phyloP scores from a whole-genome alignment of 139 green algal genomes.

The Closterium sp. region DNA sequence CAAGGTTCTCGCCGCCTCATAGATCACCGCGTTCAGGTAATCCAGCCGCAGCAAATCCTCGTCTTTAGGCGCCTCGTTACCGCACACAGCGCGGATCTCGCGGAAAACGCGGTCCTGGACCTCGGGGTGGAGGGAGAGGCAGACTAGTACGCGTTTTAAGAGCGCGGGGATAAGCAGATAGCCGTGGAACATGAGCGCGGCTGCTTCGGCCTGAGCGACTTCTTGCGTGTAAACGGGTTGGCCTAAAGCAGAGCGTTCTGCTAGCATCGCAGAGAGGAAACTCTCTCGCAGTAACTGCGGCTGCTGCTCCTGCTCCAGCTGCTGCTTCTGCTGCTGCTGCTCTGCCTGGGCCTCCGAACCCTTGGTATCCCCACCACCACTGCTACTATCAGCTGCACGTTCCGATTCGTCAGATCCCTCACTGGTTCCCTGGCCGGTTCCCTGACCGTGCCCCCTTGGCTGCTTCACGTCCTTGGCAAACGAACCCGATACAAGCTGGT shows the following conservation, averaged over 20 bases:
- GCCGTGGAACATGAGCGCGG: background rate
- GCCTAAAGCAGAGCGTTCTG: background rate
- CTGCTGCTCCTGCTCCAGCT: background rate
- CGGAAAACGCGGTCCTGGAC: background rate
- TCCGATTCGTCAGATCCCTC: background rate
- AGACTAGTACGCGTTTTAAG: background rate
- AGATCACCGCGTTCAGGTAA: background rate
- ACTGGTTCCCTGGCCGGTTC: too few species aligned
- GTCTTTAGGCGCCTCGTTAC: background rate
- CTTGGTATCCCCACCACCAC: background rate
- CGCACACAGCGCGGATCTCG: background rate
- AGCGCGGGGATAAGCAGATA: background rate
- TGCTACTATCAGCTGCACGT: background rate
- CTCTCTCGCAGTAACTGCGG: background rate
- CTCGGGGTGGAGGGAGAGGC: background rate
- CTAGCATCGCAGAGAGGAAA: background rate
- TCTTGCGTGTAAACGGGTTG: background rate
- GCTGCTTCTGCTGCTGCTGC: background rate
- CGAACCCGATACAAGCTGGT: background rate
- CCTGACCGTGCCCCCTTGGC: background rate
- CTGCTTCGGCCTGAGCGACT: background rate
- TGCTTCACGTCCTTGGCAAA: background rate
- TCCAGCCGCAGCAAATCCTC: background rate
- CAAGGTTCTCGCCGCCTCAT: background rate
- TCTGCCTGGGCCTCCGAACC: background rate